Evolutionary conservation across 2,329 filamentous ascomycete species (phyloP), one percentile per base, ranked within the genome.

Genomic region (Periconia macrospinosa): DNA sequence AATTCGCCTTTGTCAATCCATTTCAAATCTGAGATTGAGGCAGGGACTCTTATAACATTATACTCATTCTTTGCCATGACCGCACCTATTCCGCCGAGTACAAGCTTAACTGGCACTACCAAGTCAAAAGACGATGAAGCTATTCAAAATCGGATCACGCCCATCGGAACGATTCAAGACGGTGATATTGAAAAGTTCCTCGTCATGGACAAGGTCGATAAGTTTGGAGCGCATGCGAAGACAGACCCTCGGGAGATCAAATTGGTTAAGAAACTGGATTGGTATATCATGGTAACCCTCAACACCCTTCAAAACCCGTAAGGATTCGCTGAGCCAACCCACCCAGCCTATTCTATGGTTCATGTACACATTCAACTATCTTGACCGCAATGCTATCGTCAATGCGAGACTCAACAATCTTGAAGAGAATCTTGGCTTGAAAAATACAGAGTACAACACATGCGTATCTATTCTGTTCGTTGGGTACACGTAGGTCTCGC

Each of bases 381-480:
- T 86, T 30, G 84, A 87, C 60, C 78, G 84, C 14, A 86, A 86
- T 68, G 86, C 87, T 67, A 86, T 88, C 52, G 84, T 85, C 1
- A 80, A 84, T 2, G 86, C 86, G 0, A 80, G 81, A n/a, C 75
- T 88, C 46, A 82, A 83, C 65, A 84, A 84, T 9, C 75, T 89
- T 19, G 80, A 85, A 51, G 73, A 75, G 1, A 85, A 88, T 49
- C 74, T 87, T 14, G 62, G 73, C 2, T 75, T 87, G 50, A 67
- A 69, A 45, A 71, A 81, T 56, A 78, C 77, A 1, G 73, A 88
- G 67, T 88, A 87, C 64, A 80, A 83, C 41, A 86, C 83, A 1
- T 85, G 83, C 52, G 74, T 86, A 44, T 81, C 78, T 47, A 86
- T 88, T 54, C 74, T 87, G 45, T 87, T 87, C 67, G 78, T 78